Conservation (phyloP, 345 rosid species). For the Viola odorata region DNA sequence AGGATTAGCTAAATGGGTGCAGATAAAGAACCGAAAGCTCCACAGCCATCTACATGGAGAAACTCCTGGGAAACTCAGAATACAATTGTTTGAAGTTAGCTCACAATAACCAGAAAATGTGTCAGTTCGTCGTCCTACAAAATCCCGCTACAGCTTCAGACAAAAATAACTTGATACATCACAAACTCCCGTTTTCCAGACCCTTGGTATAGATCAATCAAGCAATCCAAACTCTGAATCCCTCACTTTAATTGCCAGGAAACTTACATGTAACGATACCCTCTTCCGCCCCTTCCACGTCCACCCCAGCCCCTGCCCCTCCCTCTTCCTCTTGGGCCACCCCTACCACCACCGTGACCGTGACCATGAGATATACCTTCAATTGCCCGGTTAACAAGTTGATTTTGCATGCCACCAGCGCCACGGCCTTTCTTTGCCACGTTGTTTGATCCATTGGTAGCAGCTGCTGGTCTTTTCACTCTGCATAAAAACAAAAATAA, state of each 20-base stretch:
- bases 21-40: not conserved
- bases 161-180: not conserved
- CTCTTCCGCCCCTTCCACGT: slow-evolving; percentile 50
- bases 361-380: slow-evolving; percentile 61
- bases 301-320: slow-evolving; percentile 23
- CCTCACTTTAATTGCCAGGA: not conserved
- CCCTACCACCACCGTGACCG: slow-evolving; percentile 41
- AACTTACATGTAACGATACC: slow-evolving; percentile 7
- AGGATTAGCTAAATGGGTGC: not conserved
- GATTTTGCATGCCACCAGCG: slow-evolving; percentile 56
- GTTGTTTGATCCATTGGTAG: slow-evolving; percentile 49
- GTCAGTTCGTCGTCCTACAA: slow-evolving; percentile 11
- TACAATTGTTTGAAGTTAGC: not conserved
- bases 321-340: slow-evolving; percentile 38
- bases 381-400: slow-evolving; percentile 82
- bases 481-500: slow-evolving; percentile 32
- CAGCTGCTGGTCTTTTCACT: slow-evolving; percentile 66
- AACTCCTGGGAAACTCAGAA: slow-evolving; percentile 1
- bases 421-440: slow-evolving; percentile 68
- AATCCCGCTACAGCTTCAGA: not conserved
- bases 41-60: slow-evolving; percentile 8
- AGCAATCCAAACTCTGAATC: not conserved
- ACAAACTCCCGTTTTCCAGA: not conserved
- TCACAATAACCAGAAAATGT: slow-evolving; percentile 6
- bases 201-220: not conserved